Conservation (phyloP, 495 filamentous ascomycete genomes). For the Podospora fimiseda region DNA sequence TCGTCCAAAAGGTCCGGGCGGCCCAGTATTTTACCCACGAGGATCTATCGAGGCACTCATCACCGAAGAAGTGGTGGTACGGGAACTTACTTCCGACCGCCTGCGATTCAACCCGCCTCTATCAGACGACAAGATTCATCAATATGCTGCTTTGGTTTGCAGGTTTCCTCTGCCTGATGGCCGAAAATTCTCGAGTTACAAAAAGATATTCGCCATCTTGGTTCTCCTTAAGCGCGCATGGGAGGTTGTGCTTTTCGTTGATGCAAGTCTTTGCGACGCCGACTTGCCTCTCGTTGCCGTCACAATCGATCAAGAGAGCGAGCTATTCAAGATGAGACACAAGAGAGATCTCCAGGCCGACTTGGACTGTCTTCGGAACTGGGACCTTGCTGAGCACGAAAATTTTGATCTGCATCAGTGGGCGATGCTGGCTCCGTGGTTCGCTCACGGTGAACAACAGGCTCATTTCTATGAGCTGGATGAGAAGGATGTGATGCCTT, state of each 20-base stretch:
- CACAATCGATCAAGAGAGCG: not conserved
- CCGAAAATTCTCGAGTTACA: not conserved
- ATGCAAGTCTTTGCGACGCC: constrained; percentile 1
- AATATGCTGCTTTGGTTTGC: constrained; percentile 1
- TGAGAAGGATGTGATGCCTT: constrained; percentile 9
- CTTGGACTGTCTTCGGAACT: not conserved
- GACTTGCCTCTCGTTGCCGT: constrained; percentile 6
- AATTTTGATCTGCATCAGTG: constrained; percentile 5
- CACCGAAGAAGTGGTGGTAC: not conserved
- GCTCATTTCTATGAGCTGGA: constrained; percentile 6
- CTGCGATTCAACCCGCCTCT: not conserved
- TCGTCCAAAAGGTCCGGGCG: not conserved
- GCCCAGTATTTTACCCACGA: not conserved
- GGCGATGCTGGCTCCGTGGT: constrained; percentile 4
- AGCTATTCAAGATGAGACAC: not conserved
- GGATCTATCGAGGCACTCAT: not conserved
- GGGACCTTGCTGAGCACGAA: constrained; percentile 1
- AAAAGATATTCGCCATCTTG: constrained; percentile 9
- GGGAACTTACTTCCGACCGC: not conserved
- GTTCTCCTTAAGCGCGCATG: not conserved
- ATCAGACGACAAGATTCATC: not conserved
- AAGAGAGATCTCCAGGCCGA: not conserved
- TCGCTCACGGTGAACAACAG: not conserved
- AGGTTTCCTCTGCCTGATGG: not conserved
- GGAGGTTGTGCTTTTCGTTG: constrained; percentile 3